These are phyloP conservation scores for Leccinum solheimii DNA, from an alignment of 1,284 basidiomycete genomes.

Conservation along the genomic window DNA sequence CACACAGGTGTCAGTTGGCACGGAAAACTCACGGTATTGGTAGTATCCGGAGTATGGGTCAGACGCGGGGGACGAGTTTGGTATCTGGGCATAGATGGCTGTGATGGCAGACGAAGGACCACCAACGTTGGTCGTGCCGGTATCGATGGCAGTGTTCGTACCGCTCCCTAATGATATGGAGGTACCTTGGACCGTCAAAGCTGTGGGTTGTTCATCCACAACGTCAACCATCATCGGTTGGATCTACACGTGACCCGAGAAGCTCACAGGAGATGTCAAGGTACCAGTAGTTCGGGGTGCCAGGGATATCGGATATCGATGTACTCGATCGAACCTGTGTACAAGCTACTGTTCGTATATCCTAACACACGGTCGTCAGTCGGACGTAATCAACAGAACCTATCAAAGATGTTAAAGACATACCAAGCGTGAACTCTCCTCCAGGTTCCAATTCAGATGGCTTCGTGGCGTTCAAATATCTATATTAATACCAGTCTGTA, in stretches of 20 bases:
- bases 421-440: constrained; percentile 31
- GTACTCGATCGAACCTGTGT: constrained; percentile 41
- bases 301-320: constrained; percentile 26
- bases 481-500: constrained; percentile 4
- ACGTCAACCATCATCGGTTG: constrained; percentile 1
- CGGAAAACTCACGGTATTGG: constrained; percentile 26
- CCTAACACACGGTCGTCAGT: constrained; percentile 32
- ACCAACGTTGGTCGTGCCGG: constrained; percentile 44
- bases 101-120: constrained; percentile 35
- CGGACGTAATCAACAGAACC: neutral
- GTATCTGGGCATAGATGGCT: constrained; percentile 41
- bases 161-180: constrained; percentile 22
- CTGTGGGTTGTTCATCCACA: constrained; percentile 11
- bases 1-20: neutral
- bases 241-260: neutral
- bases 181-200: constrained; percentile 34
- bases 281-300: constrained; percentile 30
- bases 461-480: constrained; percentile 28
- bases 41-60: constrained; percentile 36
- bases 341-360: constrained; percentile 41
- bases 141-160: constrained; percentile 41
- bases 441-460: constrained; percentile 30
- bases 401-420: constrained; percentile 1
- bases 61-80: constrained; percentile 30
- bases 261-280: constrained; percentile 30